Evolutionary conservation across 495 filamentous ascomycete genomes (phyloP).

Genomic region (Penicillium psychrofluorescens): DNA sequence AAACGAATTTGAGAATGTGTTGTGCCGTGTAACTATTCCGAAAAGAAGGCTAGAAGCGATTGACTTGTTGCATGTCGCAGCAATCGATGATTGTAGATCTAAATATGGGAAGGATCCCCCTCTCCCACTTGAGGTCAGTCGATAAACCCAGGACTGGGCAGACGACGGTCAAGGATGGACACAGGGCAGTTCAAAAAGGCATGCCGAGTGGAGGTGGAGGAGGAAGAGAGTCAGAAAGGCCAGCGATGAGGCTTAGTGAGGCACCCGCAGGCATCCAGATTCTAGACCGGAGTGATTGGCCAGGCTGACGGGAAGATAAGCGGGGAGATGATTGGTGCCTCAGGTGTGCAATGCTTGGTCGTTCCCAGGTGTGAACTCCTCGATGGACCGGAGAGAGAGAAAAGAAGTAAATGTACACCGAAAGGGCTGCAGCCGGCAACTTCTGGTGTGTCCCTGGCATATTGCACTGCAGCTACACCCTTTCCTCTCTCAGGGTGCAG

Average conservation of each 20-base stretch:
- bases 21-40: neutral
- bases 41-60: neutral
- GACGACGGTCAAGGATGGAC: neutral
- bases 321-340: neutral
- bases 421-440: too few species aligned
- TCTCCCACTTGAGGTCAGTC: neutral
- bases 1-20: neutral
- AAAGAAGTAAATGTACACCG: too few species aligned
- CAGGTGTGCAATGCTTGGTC: neutral
- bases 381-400: too few species aligned
- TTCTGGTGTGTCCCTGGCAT: too few species aligned
- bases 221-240: conserved; percentile 2
- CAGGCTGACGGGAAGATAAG: neutral
- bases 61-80: neutral
- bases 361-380: neutral
- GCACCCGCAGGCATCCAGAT: conserved; percentile 18
- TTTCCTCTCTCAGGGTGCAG: too few species aligned
- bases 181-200: neutral
- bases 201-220: neutral
- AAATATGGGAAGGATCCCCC: conserved; percentile 1
- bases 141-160: conserved; percentile 1
- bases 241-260: neutral
- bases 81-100: neutral
- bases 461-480: too few species aligned
- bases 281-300: conserved; percentile 13